These are phyloP conservation scores for Aspergillus sp. DNA, from an alignment of 2,329 filamentous ascomycete species.

Conservation along the genomic window DNA sequence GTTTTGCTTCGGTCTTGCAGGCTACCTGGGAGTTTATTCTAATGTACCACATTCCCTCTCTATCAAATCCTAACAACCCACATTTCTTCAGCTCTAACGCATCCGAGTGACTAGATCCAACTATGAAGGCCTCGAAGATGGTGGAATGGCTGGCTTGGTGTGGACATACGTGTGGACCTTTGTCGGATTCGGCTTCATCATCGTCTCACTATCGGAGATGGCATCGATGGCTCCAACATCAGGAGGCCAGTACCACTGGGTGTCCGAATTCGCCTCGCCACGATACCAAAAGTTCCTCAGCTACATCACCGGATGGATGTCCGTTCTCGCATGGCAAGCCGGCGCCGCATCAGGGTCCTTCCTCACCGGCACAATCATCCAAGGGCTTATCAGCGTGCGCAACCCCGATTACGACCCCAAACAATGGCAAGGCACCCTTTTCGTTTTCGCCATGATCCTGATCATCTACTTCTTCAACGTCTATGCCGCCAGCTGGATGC, in stretches of 20 bases:
- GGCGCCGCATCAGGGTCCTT: slow-evolving; percentile 52
- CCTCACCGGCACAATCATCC: slow-evolving; percentile 51
- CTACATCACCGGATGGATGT: slow-evolving; percentile 58
- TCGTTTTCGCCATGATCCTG: slow-evolving; percentile 49
- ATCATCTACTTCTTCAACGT: slow-evolving; percentile 48
- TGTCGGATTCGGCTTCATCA: slow-evolving; percentile 68
- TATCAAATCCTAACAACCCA: neutral
- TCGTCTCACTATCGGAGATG: slow-evolving; percentile 64
- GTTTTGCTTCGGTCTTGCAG: slow-evolving; percentile 38
- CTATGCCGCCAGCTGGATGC: slow-evolving; percentile 35
- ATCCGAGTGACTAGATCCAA: slow-evolving; percentile 19
- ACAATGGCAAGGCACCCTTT: slow-evolving; percentile 53
- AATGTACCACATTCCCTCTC: slow-evolving; percentile 25
- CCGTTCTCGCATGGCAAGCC: slow-evolving; percentile 53
- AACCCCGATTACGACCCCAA: slow-evolving; percentile 43
- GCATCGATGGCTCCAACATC: slow-evolving; percentile 54
- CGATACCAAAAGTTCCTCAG: slow-evolving; percentile 55
- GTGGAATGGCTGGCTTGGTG: slow-evolving; percentile 29
- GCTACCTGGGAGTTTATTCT: slow-evolving; percentile 41
- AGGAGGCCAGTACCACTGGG: slow-evolving; percentile 62
- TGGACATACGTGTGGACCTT: slow-evolving; percentile 49
- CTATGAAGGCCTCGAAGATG: slow-evolving; percentile 27
- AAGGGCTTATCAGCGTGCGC: slow-evolving; percentile 47
- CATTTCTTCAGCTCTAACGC: neutral
- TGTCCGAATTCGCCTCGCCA: slow-evolving; percentile 55